Evolutionary conservation across 805 yeast species (phyloP), one percentile per base, ranked within the genome.

Genomic region (Ascoidea tarda): DNA sequence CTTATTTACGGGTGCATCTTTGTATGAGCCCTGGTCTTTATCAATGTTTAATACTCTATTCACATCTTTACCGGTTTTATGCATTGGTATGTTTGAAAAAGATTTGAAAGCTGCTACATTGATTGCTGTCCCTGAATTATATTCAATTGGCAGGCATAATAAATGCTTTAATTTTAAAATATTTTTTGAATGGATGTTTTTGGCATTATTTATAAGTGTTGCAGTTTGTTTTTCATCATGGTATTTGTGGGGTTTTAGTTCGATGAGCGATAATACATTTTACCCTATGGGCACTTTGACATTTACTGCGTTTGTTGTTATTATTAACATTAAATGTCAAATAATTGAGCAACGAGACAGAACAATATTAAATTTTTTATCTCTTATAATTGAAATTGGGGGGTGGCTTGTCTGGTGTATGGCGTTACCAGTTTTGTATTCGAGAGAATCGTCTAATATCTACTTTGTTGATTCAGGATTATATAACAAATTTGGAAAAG

Each of bases 11-110:
- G 99, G 99, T 1, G 82, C 96, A 0, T 88, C 97, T 0, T 66
- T 91, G 59, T 93, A 87, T 66, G 99, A 95, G 63, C 83, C 91
- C 46, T 90, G 97, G 96, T 90, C 98, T 1, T 73, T 93, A 55
- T 87, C 97, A 0, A 90, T 95, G 97, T 93, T 86, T 71, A 95
- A 93, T 65, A 95, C 99, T 0, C 73, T 93, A 56, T 95, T 93
- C 69, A 91, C 99, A 0, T 87, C 96, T 0, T 71, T 93, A 50
- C 90, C 96, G 0, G 98, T 93, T 2, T 66, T 93, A 46, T 85
- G 95, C 61, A 73, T 93, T 51, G 99, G 99, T n/a, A 87, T 90
- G 80, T 84, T 93, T 66, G 96, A 91, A 60, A 85, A 84, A 62
- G 99, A 93, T 62, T 72, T 93, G 63, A 75, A 81, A 50, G 95